A percentile compares a stretch with the other conserved stretches of the same genome.
phyloP scores from a whole-genome alignment of 192 early-diverging fungal species.

The Linnemannia schmuckeri region DNA sequence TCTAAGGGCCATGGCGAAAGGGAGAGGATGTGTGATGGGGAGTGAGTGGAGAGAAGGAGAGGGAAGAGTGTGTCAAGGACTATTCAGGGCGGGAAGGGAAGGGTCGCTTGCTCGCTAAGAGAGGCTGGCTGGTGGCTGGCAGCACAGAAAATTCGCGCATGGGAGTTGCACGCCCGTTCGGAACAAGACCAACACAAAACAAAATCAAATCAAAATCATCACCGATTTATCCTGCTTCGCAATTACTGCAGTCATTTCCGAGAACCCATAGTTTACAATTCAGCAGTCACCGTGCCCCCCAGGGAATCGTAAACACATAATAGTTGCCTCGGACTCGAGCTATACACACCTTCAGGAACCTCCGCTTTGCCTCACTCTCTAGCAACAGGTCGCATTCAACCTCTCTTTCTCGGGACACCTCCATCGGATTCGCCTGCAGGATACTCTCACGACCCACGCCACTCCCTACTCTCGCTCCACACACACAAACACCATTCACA shows the following conservation, averaged over 20 bases:
- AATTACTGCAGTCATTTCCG: not conserved
- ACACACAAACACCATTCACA: not conserved
- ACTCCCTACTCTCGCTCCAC: not conserved
- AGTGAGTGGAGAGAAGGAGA: constrained; percentile 29
- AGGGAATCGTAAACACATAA: constrained; percentile 4
- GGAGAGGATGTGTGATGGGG: constrained; percentile 27
- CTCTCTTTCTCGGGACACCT: not conserved
- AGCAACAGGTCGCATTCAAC: not conserved
- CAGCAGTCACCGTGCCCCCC: constrained; percentile 20
- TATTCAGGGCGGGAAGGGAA: constrained; percentile 14
- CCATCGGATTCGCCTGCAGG: not conserved
- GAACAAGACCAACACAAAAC: not conserved
- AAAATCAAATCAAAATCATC: not conserved
- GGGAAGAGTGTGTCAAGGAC: constrained; percentile 9
- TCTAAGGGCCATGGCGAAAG: constrained; percentile 50
- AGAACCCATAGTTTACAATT: not conserved
- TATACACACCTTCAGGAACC: not conserved
- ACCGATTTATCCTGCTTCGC: not conserved
- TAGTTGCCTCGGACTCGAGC: not conserved
- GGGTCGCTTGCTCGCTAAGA: not conserved
- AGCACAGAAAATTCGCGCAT: not conserved
- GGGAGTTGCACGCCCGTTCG: not conserved
- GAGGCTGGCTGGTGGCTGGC: not conserved
- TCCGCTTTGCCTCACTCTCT: not conserved
- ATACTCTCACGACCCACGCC: constrained; percentile 1